phyloP scores from a whole-genome alignment of 768 basidiomycete genomes.

The Suillus spraguei region DNA sequence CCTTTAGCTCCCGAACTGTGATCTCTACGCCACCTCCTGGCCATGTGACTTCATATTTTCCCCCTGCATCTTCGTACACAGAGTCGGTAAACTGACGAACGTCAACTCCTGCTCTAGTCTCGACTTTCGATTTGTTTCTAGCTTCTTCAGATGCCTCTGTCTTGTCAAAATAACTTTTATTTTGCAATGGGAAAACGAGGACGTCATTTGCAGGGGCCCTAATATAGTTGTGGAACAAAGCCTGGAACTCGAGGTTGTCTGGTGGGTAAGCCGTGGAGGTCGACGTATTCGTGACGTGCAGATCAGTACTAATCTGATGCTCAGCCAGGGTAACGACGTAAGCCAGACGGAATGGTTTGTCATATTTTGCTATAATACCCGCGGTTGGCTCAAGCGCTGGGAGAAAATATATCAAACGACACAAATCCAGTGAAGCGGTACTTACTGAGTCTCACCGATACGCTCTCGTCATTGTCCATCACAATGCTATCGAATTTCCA shows the following conservation, averaged over 20 bases:
- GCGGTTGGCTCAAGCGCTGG: constrained; percentile 67
- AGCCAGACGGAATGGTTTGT: constrained; percentile 66
- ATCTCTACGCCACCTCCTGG: constrained; percentile 56
- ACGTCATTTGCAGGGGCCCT: constrained; percentile 61
- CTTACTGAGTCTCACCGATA: constrained; percentile 81
- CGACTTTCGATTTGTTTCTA: constrained; percentile 51
- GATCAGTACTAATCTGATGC: constrained; percentile 73
- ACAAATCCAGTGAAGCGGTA: constrained; percentile 13
- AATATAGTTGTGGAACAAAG: constrained; percentile 91
- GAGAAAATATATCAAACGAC: constrained; percentile 11
- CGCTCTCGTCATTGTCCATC: constrained; percentile 67
- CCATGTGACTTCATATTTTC: constrained; percentile 62
- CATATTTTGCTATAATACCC: constrained; percentile 59
- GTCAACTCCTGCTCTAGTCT: constrained; percentile 64
- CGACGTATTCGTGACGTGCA: constrained; percentile 79
- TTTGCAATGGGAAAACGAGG: constrained; percentile 64
- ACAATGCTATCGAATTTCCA: constrained; percentile 74
- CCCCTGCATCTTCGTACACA: constrained; percentile 69
- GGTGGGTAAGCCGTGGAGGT: constrained; percentile 37
- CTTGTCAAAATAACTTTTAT: constrained; percentile 79
- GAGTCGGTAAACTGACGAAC: constrained; percentile 71
- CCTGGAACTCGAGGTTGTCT: constrained; percentile 80
- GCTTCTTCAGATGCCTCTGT: constrained; percentile 58
- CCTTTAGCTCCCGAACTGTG: constrained; percentile 58
- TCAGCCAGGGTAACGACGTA: constrained; percentile 83